A percentile compares a stretch with the other conserved stretches of the same genome.
Conservation (phyloP, 2,329 filamentous ascomycete species). For the Colletotrichum gigasporum region DNA sequence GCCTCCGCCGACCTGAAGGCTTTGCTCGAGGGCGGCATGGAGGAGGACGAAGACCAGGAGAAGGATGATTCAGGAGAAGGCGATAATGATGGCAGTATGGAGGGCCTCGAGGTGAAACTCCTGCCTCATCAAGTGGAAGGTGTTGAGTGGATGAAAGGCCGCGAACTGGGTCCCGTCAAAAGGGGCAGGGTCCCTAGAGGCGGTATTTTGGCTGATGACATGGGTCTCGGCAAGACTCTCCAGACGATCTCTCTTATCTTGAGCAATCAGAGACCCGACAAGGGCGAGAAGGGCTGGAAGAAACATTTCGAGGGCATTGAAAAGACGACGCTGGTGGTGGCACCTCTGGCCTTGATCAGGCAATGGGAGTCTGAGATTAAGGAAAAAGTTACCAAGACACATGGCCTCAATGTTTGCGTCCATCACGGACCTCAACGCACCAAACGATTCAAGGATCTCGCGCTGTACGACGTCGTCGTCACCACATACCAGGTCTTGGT, state of each 20-base stretch:
- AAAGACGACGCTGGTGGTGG: conserved; percentile 89
- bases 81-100: conserved; percentile 64
- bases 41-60: conserved; percentile 70
- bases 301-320: conserved; percentile 75
- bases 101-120: conserved; percentile 87
- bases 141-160: conserved; percentile 93
- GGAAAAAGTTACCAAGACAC: conserved; percentile 76
- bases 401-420: conserved; percentile 82
- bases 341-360: conserved; percentile 91
- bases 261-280: conserved; percentile 77
- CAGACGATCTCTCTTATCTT: conserved; percentile 92
- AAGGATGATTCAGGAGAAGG: conserved; percentile 37
- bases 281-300: conserved; percentile 68
- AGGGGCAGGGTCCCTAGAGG: conserved; percentile 86
- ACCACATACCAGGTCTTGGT: conserved; percentile 97
- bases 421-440: conserved; percentile 91
- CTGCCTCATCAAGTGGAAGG: conserved; percentile 95
- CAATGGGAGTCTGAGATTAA: conserved; percentile 97
- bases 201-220: conserved; percentile 95
- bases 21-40: conserved; percentile 82
- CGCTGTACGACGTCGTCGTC: conserved; percentile 91
- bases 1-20: conserved; percentile 83
- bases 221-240: conserved; percentile 96
- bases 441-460: conserved; percentile 79
- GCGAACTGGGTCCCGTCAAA: conserved; percentile 87